These are phyloP conservation scores for Phytopythium delawarense DNA, from an alignment of 352 stramenopile genomes.

Conservation along the genomic window DNA sequence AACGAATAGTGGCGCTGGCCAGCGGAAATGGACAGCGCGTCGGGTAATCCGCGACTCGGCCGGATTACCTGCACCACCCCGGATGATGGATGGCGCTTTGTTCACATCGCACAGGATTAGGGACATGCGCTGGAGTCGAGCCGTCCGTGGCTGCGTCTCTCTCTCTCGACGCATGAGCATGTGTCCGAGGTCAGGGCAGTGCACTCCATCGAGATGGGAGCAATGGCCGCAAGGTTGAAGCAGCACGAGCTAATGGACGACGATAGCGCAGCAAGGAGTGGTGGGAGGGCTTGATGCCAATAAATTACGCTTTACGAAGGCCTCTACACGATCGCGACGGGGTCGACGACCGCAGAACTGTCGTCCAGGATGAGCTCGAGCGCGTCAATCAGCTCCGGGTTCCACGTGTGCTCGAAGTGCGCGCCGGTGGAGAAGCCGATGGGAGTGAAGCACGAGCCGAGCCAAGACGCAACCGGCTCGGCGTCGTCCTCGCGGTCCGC, in stretches of 20 bases:
- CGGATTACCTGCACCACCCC: neutral
- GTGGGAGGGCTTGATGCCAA: neutral
- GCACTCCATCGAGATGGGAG: too few relatives aligned
- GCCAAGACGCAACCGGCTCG: constrained; percentile 13
- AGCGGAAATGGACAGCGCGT: neutral
- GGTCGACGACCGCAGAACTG: constrained; percentile 4
- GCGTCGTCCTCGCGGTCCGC: constrained; percentile 7
- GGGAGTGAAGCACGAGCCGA: constrained; percentile 12
- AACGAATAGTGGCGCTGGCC: neutral
- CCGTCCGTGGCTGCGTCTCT: too few relatives aligned
- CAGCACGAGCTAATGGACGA: too few relatives aligned
- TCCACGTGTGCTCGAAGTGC: constrained; percentile 16
- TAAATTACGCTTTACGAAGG: constrained; percentile 12
- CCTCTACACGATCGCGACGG: constrained; percentile 15
- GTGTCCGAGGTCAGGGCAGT: too few relatives aligned
- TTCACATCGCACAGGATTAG: too few relatives aligned
- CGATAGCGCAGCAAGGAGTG: neutral
- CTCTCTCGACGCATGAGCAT: too few relatives aligned
- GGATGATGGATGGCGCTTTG: neutral
- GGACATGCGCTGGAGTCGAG: too few relatives aligned
- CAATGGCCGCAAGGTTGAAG: too few relatives aligned
- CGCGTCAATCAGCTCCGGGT: constrained; percentile 31
- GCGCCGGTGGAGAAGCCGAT: constrained; percentile 2
- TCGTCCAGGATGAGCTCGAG: constrained; percentile 32
- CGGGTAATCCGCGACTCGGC: too few relatives aligned